These are phyloP conservation scores for Crucihimalaya himalaica DNA, from an alignment of 345 rosid species.

Conservation along the genomic window DNA sequence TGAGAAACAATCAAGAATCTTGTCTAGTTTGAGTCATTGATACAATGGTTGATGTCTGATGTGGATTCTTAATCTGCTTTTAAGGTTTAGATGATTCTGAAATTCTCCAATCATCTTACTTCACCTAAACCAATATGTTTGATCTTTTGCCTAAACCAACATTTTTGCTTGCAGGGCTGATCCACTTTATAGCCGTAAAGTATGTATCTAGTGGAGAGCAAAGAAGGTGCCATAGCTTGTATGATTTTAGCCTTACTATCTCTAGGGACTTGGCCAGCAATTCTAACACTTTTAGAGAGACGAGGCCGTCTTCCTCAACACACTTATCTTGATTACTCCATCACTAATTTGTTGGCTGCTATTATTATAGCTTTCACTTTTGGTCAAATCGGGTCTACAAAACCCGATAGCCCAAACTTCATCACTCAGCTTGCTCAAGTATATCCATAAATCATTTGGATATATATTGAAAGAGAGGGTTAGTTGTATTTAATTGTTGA, in stretches of 20 bases:
- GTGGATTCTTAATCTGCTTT: background rate
- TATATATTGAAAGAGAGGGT: background rate
- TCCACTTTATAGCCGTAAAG: background rate
- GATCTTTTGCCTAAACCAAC: background rate
- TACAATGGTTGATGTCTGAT: background rate
- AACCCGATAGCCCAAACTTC: constrained; percentile 53
- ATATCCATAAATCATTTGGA: background rate
- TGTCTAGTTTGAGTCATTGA: background rate
- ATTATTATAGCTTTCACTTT: constrained; percentile 67
- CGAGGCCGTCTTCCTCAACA: constrained; percentile 86
- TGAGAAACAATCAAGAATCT: background rate
- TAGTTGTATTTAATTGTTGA: background rate
- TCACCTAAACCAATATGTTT: background rate
- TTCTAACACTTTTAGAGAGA: constrained; percentile 67
- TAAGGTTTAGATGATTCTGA: background rate
- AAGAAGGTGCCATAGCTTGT: constrained; percentile 73
- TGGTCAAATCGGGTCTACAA: constrained; percentile 54
- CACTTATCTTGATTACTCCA: constrained; percentile 76
- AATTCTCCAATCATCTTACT: background rate
- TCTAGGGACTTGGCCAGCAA: constrained; percentile 85
- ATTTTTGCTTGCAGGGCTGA: constrained; percentile 4
- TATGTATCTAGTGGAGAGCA: constrained; percentile 76
- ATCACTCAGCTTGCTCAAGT: constrained; percentile 64
- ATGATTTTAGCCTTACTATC: constrained; percentile 64
- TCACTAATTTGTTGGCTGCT: constrained; percentile 70